A percentile compares a stretch with the other conserved stretches of the same genome.
Conservation (phyloP, 2,329 filamentous ascomycete species). For the Fusarium dimerum region DNA sequence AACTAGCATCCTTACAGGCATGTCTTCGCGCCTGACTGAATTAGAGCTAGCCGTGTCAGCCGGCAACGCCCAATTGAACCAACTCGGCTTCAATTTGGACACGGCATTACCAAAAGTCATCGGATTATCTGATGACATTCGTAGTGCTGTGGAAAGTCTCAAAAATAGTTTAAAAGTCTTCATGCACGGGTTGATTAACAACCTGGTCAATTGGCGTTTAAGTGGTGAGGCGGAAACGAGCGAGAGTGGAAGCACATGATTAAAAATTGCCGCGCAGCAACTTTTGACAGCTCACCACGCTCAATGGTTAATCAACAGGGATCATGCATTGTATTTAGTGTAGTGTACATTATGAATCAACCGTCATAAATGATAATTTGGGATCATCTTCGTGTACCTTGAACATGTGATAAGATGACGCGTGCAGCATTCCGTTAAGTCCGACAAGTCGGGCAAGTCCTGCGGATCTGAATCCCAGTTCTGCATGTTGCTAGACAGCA, state of each 20-base stretch:
- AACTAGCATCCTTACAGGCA: slow-evolving; percentile 1
- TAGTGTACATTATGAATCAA: too few species aligned
- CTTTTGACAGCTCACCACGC: too few species aligned
- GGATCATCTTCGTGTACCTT: too few species aligned
- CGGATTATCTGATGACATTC: slow-evolving; percentile 2
- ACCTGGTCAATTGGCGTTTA: slow-evolving; percentile 5
- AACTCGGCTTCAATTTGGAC: slow-evolving; percentile 5
- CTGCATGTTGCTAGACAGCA: too few species aligned
- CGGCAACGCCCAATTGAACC: slow-evolving; percentile 4
- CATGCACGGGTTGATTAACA: slow-evolving; percentile 2
- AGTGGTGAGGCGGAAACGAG: slow-evolving; percentile 1
- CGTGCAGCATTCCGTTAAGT: too few species aligned
- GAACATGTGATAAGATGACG: too few species aligned
- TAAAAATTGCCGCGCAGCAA: background rate
- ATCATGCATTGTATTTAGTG: too few species aligned
- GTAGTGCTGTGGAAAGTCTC: slow-evolving; percentile 5
- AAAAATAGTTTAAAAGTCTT: slow-evolving; percentile 9
- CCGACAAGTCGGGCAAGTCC: too few species aligned
- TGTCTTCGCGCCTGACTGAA: slow-evolving; percentile 1
- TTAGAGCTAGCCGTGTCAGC: slow-evolving; percentile 4
- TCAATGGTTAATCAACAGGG: too few species aligned
- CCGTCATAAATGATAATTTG: too few species aligned
- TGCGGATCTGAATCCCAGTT: too few species aligned
- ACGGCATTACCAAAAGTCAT: slow-evolving; percentile 3
- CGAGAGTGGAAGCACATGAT: background rate